These are phyloP conservation scores for Astrothelium subdiscretum DNA, from an alignment of 495 filamentous ascomycete genomes.

Conservation along the genomic window DNA sequence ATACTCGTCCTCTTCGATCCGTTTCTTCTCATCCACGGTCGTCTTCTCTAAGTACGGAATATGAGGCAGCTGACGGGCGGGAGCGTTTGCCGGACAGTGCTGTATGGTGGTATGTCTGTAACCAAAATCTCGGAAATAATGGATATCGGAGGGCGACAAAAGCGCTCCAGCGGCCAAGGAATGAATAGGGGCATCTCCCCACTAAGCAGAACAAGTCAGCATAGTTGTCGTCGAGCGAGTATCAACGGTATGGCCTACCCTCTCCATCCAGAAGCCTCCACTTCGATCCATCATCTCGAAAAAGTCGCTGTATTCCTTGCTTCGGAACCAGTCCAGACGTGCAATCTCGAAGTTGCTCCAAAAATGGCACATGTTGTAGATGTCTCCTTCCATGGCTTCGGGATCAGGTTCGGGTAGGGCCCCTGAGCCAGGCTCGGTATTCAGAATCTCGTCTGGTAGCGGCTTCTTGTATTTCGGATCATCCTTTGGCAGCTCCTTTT, in stretches of 20 bases:
- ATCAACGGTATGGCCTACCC: constrained; percentile 46
- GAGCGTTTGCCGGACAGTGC: constrained; percentile 95
- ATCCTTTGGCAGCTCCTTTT: constrained; percentile 37
- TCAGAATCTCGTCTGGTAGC: constrained; percentile 73
- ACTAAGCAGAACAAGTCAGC: constrained; percentile 44
- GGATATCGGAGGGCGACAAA: constrained; percentile 71
- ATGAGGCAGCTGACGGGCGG: constrained; percentile 72
- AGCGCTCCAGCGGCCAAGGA: constrained; percentile 90
- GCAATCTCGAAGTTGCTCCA: constrained; percentile 99
- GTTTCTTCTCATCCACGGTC: constrained; percentile 72
- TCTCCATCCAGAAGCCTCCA: constrained; percentile 97
- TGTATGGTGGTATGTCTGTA: constrained; percentile 98
- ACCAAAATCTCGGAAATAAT: constrained; percentile 99
- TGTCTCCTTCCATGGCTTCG: constrained; percentile 93
- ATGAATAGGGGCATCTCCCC: constrained; percentile 98
- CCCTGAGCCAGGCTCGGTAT: constrained; percentile 60
- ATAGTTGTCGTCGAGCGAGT: constrained; percentile 8
- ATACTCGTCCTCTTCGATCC: constrained; percentile 90
- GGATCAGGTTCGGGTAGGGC: constrained; percentile 70
- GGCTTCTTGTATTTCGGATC: constrained; percentile 59
- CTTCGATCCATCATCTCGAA: constrained; percentile 99
- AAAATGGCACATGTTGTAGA: constrained; percentile 99
- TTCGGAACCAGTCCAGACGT: constrained; percentile 85
- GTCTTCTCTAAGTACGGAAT: constrained; percentile 76
- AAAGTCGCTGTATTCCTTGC: constrained; percentile 93